phyloP scores from a whole-genome alignment of 2,329 filamentous ascomycete genomes.

The Calonectria henricotiae region DNA sequence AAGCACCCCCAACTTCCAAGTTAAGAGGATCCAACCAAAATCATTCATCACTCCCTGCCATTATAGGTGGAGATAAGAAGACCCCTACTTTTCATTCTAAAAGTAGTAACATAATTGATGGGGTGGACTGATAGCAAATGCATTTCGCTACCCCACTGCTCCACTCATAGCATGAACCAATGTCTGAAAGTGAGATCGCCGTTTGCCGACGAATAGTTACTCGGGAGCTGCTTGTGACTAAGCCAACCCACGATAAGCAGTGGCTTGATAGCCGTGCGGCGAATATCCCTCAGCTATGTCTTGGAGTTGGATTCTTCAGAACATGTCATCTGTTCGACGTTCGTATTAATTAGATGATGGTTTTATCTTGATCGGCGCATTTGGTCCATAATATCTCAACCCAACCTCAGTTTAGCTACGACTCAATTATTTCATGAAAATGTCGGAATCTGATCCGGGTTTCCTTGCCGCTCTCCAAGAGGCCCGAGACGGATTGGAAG shows the following conservation, averaged over 20 bases:
- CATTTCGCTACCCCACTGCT: no score
- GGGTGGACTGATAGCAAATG: no score
- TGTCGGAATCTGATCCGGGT: constrained; percentile 29
- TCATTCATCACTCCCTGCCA: no score
- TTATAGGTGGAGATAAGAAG: no score
- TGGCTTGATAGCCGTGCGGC: neutral
- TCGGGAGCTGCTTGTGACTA: neutral
- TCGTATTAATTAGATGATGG: neutral
- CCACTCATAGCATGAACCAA: neutral
- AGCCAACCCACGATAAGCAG: constrained; percentile 8
- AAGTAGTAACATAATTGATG: no score
- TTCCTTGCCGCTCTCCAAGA: constrained; percentile 32
- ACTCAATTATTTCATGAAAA: neutral
- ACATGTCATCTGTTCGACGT: neutral
- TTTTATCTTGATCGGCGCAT: neutral
- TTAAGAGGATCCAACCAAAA: no score
- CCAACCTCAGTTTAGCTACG: neutral
- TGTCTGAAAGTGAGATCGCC: neutral
- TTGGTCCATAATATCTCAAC: neutral
- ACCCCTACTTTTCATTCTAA: no score
- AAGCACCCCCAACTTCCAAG: no score
- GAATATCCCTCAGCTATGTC: neutral
- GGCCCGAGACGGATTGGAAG: constrained; percentile 17
- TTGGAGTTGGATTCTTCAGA: neutral
- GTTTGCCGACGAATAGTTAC: no score